Evolutionary conservation across 2,329 filamentous ascomycete genomes (phyloP), one percentile per base, ranked within the genome.

Genomic region (Nothophoma quercina): DNA sequence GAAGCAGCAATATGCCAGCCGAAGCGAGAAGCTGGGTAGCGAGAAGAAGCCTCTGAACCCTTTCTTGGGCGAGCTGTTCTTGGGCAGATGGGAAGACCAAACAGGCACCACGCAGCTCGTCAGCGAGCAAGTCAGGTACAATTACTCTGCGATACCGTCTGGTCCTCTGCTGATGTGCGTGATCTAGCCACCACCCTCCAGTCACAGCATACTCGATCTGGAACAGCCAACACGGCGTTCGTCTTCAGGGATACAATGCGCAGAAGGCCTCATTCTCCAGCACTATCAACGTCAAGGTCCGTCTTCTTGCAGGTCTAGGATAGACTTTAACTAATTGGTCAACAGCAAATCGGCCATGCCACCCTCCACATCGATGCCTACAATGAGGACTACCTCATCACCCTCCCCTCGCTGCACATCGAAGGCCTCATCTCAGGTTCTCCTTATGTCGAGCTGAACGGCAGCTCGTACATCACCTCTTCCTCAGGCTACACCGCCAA

Each of bases 1-100:
- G 44, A 96, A 95, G 79, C 91, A 96, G 76, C 91, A 96, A 73
- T 89, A 88, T 72, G 84, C 82, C 64, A 86, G 81, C 64, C 80
- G 85, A 53, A 96, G 90, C 71, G 93, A 97, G 72, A 87, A 87
- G 73, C 76, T 87, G 59, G 92, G 91, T 41, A 95, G 91, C 69
- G 93, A 97, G 81, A 98, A 98, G 86, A 99, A 98, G 81, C 93
- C 93, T 2, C 79, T 99, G 54, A 98, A 99, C 71, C 95, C 95
- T 0, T 98, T 99, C 78, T 78, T 99, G 28, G 93, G 93, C 50
- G 93, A 99, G 79, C 83, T 98, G 26, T 98, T 97, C 77, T 77
- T 98, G 22, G 95, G 93, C 19, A 89, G 87, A 67, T 99, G 95
- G 95, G 85, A 88, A 52, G 90, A 96, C 69, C 83, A 85, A 38